phyloP scores from a whole-genome alignment of 768 basidiomycete species.

The Podaxis pistillaris region DNA sequence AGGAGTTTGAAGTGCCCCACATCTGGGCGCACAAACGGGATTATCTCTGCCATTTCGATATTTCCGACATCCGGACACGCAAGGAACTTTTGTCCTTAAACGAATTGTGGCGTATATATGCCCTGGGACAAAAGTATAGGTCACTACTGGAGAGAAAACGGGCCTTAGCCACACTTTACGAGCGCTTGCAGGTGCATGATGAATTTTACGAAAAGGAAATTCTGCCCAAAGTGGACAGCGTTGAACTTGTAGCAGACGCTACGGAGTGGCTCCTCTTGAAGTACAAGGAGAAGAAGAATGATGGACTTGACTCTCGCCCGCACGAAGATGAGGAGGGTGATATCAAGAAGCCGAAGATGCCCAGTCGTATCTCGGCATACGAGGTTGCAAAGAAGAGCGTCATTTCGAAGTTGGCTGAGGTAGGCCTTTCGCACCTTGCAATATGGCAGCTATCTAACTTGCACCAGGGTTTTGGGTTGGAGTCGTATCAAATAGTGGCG shows the following conservation, averaged over 20 bases:
- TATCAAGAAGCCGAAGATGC: slow-evolving; percentile 70
- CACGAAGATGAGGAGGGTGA: slow-evolving; percentile 52
- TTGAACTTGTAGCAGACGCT: slow-evolving; percentile 88
- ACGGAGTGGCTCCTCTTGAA: slow-evolving; percentile 89
- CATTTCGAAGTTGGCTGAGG: slow-evolving; percentile 76
- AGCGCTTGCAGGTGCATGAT: slow-evolving; percentile 65
- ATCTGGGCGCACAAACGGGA: slow-evolving; percentile 94
- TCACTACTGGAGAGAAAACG: slow-evolving; percentile 76
- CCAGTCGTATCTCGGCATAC: slow-evolving; percentile 81
- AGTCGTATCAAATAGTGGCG: slow-evolving; percentile 78
- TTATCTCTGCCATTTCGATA: slow-evolving; percentile 81
- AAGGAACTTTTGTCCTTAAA: slow-evolving; percentile 70
- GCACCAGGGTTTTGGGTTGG: slow-evolving; percentile 78
- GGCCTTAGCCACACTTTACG: slow-evolving; percentile 62
- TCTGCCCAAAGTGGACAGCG: slow-evolving; percentile 64
- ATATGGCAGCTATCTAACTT: background rate
- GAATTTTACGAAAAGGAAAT: slow-evolving; percentile 76
- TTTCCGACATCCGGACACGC: slow-evolving; percentile 56
- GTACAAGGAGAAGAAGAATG: slow-evolving; percentile 73
- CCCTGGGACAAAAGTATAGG: slow-evolving; percentile 87
- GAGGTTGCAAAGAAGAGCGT: slow-evolving; percentile 81
- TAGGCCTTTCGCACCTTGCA: slow-evolving; percentile 31
- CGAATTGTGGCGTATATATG: slow-evolving; percentile 90
- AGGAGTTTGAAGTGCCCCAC: slow-evolving; percentile 92
- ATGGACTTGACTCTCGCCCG: slow-evolving; percentile 59